phyloP scores from a whole-genome alignment of 768 basidiomycete species.

The Mycena sanguinolenta region DNA sequence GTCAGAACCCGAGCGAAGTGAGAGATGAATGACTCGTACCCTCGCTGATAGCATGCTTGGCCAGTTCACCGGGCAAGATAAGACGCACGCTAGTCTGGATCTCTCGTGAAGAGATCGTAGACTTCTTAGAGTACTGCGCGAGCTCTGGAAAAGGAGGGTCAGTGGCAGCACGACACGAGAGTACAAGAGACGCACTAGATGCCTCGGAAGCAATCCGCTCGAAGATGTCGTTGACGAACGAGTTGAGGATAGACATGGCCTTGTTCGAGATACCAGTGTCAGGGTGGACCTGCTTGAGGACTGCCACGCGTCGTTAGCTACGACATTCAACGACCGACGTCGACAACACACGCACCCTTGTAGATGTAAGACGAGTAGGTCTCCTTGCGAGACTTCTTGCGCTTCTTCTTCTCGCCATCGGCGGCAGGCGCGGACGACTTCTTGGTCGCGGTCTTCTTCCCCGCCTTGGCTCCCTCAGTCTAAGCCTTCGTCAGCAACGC shows the following conservation, averaged over 20 bases:
- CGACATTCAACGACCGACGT: neutral
- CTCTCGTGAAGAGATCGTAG: slow-evolving; percentile 91
- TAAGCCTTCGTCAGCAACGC: slow-evolving; percentile 11
- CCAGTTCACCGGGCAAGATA: slow-evolving; percentile 88
- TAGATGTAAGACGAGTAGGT: slow-evolving; percentile 75
- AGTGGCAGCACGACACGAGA: neutral
- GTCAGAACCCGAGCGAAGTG: neutral
- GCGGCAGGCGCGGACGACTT: slow-evolving; percentile 57
- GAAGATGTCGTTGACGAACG: slow-evolving; percentile 89
- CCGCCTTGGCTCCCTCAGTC: slow-evolving; percentile 60
- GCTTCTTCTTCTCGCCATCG: slow-evolving; percentile 83
- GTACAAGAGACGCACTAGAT: slow-evolving; percentile 63
- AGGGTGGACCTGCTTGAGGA: slow-evolving; percentile 93
- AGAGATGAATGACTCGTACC: slow-evolving; percentile 56
- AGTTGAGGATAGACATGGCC: slow-evolving; percentile 87
- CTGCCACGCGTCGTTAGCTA: slow-evolving; percentile 49
- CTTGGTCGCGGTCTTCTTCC: slow-evolving; percentile 74
- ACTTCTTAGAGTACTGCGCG: slow-evolving; percentile 90
- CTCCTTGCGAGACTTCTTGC: slow-evolving; percentile 84
- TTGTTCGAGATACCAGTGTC: slow-evolving; percentile 96
- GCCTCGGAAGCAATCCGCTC: slow-evolving; percentile 84
- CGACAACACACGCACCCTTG: slow-evolving; percentile 65
- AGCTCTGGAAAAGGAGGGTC: slow-evolving; percentile 62
- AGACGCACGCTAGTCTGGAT: slow-evolving; percentile 89
- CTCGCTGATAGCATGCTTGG: slow-evolving; percentile 91